These are phyloP conservation scores for Rhodotorula paludigena DNA, from an alignment of 768 basidiomycete genomes.

Conservation along the genomic window DNA sequence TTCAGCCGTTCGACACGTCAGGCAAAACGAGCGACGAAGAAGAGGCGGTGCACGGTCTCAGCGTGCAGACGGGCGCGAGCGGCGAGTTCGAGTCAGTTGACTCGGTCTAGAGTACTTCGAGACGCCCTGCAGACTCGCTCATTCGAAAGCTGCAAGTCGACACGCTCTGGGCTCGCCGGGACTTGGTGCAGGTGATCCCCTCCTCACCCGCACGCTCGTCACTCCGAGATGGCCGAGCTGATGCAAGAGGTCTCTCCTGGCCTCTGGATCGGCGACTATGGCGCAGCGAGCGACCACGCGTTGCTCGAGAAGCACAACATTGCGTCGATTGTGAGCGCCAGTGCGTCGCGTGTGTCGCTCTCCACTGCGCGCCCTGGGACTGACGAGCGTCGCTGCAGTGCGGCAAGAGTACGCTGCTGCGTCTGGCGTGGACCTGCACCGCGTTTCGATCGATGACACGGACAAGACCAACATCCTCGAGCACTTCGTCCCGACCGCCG, in stretches of 20 bases:
- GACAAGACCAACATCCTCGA: slow-evolving; percentile 40
- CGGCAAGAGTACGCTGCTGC: slow-evolving; percentile 38
- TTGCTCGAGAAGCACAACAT: slow-evolving; percentile 28
- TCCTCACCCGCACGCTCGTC: background rate
- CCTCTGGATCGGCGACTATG: slow-evolving; percentile 38
- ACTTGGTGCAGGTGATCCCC: too few species aligned
- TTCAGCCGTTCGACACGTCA: too few species aligned
- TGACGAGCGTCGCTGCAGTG: slow-evolving; percentile 24
- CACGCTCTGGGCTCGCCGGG: too few species aligned
- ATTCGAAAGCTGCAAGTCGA: too few species aligned
- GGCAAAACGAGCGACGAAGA: too few species aligned
- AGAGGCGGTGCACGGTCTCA: too few species aligned
- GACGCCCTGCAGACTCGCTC: too few species aligned
- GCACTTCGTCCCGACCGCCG: slow-evolving; percentile 25
- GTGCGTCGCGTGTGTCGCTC: slow-evolving; percentile 16
- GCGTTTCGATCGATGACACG: slow-evolving; percentile 40
- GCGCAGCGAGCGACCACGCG: slow-evolving; percentile 16
- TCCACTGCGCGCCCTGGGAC: background rate
- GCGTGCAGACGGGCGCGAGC: too few species aligned
- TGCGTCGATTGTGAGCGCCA: slow-evolving; percentile 36
- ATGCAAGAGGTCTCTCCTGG: slow-evolving; percentile 32
- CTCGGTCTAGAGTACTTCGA: too few species aligned
- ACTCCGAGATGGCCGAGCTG: too few species aligned
- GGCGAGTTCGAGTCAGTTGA: too few species aligned
- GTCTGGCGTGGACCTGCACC: slow-evolving; percentile 35